Base-by-base conservation (phyloP, 148 eudicot species). In the Rhododendron henanense region DNA sequence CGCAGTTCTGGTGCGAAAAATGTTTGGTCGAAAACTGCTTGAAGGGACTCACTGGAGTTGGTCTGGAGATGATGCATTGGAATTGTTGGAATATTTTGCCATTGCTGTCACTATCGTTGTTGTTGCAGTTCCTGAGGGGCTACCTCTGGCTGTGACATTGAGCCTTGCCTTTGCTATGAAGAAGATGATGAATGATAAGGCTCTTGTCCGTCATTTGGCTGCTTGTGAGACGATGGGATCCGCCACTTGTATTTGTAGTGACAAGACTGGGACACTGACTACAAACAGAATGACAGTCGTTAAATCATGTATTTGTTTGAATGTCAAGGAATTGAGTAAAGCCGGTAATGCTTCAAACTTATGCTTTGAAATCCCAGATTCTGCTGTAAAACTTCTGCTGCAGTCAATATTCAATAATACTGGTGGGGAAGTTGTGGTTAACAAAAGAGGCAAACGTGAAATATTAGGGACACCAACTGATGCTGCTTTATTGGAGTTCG, bases 161-260 rank as follows among this genome's bases (percentile, higher is more conserved):
- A 95, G 98, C 83, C 96, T 96, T 82, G 99, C 99, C 5, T 96
- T 96, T 85, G 99, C 99, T 69, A 96, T 96, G 99, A 95, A 96
- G 89, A 92, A 95, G 92, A 96, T 96, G 99, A 96, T 96, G 99
- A 96, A 96, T 10, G 99, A 96, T 79, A 96, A 96, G 87, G 99
- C 99, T 41, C 92, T 96, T 8, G 99, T 96, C 51, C 98, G 99
- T 4, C 91, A 95, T 85, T 84, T 96, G 63, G 99, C 99, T 23
- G 99, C 99, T 50, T 96, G 99, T 91, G 99, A 96, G 90, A 96
- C 99, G 0, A 96, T 96, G 99, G 98, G 99, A 4, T 96, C 99
- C 7, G 92, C 98, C 57, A 97, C 98, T 33, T 94, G 92, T 61
- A 97, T 97, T 47, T 97, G 98, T 81, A 97, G 98, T 89, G 99